Evolutionary conservation across 73 alveolate genomes (phyloP).

Genomic region (Diophrys sp.): DNA sequence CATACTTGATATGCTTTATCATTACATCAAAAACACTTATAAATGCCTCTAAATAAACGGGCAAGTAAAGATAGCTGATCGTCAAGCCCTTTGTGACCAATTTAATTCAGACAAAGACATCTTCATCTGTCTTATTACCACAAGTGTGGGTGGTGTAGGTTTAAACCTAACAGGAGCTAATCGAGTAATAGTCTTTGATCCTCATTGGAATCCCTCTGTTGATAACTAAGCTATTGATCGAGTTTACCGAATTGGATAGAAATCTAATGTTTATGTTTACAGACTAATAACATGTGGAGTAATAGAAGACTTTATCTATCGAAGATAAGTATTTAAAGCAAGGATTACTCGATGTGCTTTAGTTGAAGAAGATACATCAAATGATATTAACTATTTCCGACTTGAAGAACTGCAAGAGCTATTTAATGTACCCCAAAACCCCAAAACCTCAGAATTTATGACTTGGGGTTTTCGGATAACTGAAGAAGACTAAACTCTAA

Average conservation of each 20-base stretch:
- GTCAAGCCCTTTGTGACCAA: constrained; percentile 54
- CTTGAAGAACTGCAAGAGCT: neutral
- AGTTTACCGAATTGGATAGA: constrained; percentile 73
- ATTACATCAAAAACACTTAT: constrained; percentile 1
- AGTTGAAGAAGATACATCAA: neutral
- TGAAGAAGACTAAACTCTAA: neutral
- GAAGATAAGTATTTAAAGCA: constrained; percentile 51
- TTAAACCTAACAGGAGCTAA: constrained; percentile 77
- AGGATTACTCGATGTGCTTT: constrained; percentile 30
- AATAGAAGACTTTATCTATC: constrained; percentile 69
- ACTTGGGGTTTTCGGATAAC: too few relatives aligned
- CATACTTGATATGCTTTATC: constrained; percentile 70
- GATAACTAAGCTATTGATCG: constrained; percentile 79
- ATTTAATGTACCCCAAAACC: too few relatives aligned
- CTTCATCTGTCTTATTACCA: constrained; percentile 48
- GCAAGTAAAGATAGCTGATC: constrained; percentile 51
- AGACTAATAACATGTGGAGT: constrained; percentile 70
- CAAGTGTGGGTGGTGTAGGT: constrained; percentile 81
- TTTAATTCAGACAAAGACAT: constrained; percentile 52
- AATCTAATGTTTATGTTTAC: constrained; percentile 66
- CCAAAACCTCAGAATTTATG: too few relatives aligned
- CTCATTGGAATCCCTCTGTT: constrained; percentile 83
- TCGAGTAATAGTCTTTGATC: constrained; percentile 74
- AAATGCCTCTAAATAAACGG: constrained; percentile 75
- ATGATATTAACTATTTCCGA: neutral